Evolutionary conservation across 441 rosid genomes (phyloP).

Genomic region (Gossypium aridum): DNA sequence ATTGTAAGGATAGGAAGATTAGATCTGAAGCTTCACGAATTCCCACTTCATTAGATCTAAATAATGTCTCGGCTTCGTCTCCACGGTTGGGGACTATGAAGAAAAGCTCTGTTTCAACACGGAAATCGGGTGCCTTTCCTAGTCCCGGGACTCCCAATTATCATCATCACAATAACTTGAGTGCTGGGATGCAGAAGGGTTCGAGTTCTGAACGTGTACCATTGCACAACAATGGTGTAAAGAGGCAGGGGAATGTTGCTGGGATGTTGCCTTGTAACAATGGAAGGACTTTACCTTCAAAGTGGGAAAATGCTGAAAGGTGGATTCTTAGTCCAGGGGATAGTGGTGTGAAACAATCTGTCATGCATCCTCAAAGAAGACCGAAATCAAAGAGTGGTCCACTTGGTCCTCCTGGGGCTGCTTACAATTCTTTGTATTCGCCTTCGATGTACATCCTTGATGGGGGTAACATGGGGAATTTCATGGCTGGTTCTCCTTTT

Average conservation of each 20-base stretch:
- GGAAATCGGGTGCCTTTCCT: conserved; percentile 60
- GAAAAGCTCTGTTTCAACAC: conserved; percentile 42
- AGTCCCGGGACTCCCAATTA: conserved; percentile 86
- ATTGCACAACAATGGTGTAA: conserved; percentile 39
- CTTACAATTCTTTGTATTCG: conserved; percentile 62
- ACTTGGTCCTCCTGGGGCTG: conserved; percentile 83
- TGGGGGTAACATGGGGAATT: conserved; percentile 40
- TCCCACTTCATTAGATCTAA: conserved; percentile 75
- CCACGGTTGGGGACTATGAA: conserved; percentile 55
- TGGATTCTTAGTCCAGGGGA: conserved; percentile 94
- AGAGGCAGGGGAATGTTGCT: conserved; percentile 43
- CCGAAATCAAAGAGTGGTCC: conserved; percentile 98
- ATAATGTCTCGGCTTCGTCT: conserved; percentile 54
- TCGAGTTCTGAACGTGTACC: conserved; percentile 96
- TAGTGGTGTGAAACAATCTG: conserved; percentile 39
- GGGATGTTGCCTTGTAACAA: conserved; percentile 55
- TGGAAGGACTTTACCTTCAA: conserved; percentile 84
- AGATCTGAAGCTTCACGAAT: conserved; percentile 73
- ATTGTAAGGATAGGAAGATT: conserved; percentile 73
- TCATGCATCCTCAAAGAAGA: conserved; percentile 47
- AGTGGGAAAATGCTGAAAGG: conserved; percentile 99
- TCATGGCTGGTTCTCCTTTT: conserved; percentile 61
- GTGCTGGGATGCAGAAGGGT: conserved; percentile 71
- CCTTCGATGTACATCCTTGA: conserved; percentile 63
- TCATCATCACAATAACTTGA: conserved; percentile 27